A percentile compares a stretch with the other conserved stretches of the same genome.
Conservation (phyloP, 176 grass and related monocot species). For the Rhynchospora tenuis region DNA sequence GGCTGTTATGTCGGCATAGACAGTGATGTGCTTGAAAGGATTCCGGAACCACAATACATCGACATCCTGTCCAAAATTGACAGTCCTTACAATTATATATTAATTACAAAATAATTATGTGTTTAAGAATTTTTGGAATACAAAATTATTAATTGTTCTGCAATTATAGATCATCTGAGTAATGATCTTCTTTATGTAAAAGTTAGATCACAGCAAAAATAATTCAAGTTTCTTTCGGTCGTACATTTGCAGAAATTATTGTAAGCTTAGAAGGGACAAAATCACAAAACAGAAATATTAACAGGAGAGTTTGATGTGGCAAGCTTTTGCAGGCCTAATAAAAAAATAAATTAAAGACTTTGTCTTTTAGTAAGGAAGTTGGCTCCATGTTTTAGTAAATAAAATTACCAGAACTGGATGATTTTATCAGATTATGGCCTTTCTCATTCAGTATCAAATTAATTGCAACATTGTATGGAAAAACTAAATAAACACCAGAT, state of each 20-base stretch:
- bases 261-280: background rate
- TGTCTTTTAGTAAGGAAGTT: too few species aligned
- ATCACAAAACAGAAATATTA: background rate
- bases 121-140: background rate
- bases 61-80: conserved; percentile 27
- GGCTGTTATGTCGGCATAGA: conserved; percentile 38
- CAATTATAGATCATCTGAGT: background rate
- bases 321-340: background rate
- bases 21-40: conserved; percentile 37
- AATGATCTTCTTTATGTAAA: background rate
- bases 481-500: background rate
- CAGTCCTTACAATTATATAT: background rate
- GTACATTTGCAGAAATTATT: background rate
- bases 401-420: too few species aligned
- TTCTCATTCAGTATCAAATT: background rate
- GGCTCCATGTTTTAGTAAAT: too few species aligned
- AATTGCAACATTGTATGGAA: background rate
- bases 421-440: too few species aligned
- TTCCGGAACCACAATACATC: conserved; percentile 53
- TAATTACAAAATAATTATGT: background rate
- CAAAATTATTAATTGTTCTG: background rate
- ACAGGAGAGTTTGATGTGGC: background rate
- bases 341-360: background rate
- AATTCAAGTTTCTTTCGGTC: background rate
- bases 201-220: background rate